A percentile compares a stretch with the other conserved stretches of the same genome.
Evolutionary conservation across 441 rosid genomes (phyloP).

Genomic region (Populus tomentosa): DNA sequence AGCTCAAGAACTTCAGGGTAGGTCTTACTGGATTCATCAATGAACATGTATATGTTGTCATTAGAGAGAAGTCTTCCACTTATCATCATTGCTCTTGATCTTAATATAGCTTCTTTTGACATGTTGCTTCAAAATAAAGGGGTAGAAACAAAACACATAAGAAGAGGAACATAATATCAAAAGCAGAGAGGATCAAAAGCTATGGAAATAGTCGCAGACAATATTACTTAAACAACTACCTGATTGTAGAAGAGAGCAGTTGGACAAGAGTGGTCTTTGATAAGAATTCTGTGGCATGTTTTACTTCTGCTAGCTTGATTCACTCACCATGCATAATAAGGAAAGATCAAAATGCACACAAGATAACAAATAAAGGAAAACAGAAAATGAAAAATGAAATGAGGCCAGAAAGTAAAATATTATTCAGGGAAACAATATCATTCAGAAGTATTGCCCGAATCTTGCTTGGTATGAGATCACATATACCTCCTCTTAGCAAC

Average conservation of each 20-base stretch:
- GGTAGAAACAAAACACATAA: slow-evolving; percentile 1
- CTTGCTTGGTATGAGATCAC: not conserved
- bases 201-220: not conserved
- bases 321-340: slow-evolving; percentile 14
- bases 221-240: slow-evolving; percentile 36
- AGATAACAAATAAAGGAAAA: not conserved
- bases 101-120: slow-evolving; percentile 45
- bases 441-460: not conserved
- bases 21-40: slow-evolving; percentile 68
- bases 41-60: slow-evolving; percentile 38
- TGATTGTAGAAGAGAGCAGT: slow-evolving; percentile 57
- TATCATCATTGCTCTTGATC: slow-evolving; percentile 78
- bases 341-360: not conserved
- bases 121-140: slow-evolving; percentile 38
- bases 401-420: not conserved
- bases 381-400: not conserved
- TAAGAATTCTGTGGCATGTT: slow-evolving; percentile 71
- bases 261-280: slow-evolving; percentile 62
- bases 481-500: not conserved
- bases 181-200: not conserved
- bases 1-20: not conserved
- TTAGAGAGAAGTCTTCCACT: slow-evolving; percentile 75
- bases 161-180: not conserved
- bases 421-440: slow-evolving; percentile 1
- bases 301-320: slow-evolving; percentile 64